phyloP scores from a whole-genome alignment of 768 basidiomycete genomes.

The Sporobolomyces roseus region DNA sequence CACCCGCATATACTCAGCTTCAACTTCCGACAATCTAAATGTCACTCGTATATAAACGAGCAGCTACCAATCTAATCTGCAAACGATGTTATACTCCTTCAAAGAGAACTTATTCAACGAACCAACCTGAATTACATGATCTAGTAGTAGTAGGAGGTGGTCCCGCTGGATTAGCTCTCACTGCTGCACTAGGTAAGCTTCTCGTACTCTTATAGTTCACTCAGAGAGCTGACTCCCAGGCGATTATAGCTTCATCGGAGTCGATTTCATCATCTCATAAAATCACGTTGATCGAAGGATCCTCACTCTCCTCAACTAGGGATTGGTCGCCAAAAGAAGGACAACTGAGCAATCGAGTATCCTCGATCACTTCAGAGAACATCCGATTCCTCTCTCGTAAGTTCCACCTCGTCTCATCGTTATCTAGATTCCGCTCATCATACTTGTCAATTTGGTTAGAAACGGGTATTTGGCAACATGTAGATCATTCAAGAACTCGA shows the following conservation, averaged over 20 bases:
- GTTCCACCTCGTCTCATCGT: conserved; percentile 29
- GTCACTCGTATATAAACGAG: not conserved
- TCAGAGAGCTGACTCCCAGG: not conserved
- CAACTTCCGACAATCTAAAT: not conserved
- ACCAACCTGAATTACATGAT: conserved; percentile 56
- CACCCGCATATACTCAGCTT: conserved; percentile 3
- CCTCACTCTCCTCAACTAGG: conserved; percentile 65
- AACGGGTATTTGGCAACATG: conserved; percentile 76
- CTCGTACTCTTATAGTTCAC: too few species aligned
- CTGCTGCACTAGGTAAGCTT: conserved; percentile 68
- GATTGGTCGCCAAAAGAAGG: conserved; percentile 60
- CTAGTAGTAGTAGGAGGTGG: conserved; percentile 93
- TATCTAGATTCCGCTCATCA: not conserved
- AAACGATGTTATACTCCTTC: not conserved
- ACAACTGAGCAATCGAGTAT: conserved; percentile 75
- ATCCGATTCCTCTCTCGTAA: conserved; percentile 64
- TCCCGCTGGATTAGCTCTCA: conserved; percentile 83
- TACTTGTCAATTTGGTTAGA: conserved; percentile 3
- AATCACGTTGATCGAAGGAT: conserved; percentile 75
- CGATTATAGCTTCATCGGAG: conserved; percentile 53
- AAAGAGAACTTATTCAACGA: not conserved
- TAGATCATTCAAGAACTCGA: conserved; percentile 65
- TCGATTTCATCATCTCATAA: conserved; percentile 57
- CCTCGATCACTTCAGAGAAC: conserved; percentile 75
- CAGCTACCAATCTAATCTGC: not conserved